These are phyloP conservation scores for Pinus albicaulis DNA, from an alignment of 75 land plant species.

Conservation along the genomic window DNA sequence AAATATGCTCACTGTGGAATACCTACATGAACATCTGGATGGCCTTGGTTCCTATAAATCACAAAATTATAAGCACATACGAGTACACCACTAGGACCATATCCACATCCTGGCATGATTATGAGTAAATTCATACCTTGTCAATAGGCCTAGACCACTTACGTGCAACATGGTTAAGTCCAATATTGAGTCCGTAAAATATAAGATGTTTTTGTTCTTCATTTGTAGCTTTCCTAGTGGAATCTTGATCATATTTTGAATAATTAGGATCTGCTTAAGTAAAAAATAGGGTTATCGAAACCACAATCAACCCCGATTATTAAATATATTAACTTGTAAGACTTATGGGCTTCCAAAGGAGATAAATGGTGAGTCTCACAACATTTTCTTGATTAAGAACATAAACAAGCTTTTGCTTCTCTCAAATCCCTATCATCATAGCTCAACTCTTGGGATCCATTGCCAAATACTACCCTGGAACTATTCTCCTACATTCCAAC, in stretches of 20 bases:
- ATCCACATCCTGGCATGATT: constrained; percentile 95
- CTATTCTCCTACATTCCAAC: constrained; percentile 71
- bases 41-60: too few relatives aligned
- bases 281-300: constrained; percentile 94
- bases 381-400: too few relatives aligned
- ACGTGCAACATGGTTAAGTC: constrained; percentile 94
- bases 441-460: too few relatives aligned
- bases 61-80: too few relatives aligned
- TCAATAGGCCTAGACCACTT: constrained; percentile 97
- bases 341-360: constrained; percentile 95
- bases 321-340: constrained; percentile 86
- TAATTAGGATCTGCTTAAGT: constrained; percentile 98
- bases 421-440: too few relatives aligned
- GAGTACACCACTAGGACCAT: constrained; percentile 96
- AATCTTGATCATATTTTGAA: constrained; percentile 92
- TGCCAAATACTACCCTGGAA: too few relatives aligned
- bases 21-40: too few relatives aligned
- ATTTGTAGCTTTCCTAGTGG: constrained; percentile 85
- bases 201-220: constrained; percentile 98
- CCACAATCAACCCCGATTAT: constrained; percentile 94
- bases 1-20: too few relatives aligned
- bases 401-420: too few relatives aligned
- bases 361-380: constrained; percentile 58
- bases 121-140: constrained; percentile 95
- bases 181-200: constrained; percentile 95